Evolutionary conservation across 2,329 filamentous ascomycete species (phyloP).

Genomic region (Neurospora crassa): DNA sequence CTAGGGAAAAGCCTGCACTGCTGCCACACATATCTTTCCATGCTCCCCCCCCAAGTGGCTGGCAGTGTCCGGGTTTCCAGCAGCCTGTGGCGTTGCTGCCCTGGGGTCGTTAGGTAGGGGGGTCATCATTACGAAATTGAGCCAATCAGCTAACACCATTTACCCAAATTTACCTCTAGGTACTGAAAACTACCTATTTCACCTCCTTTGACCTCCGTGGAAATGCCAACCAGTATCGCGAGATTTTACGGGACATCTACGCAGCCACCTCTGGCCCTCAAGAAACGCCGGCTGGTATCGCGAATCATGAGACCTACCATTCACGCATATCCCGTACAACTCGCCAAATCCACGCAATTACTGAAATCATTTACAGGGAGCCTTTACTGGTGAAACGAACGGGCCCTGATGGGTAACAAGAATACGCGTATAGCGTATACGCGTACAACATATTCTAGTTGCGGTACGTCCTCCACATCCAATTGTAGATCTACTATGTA

Average conservation of each 20-base stretch:
- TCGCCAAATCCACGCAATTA: not conserved
- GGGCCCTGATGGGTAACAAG: not conserved
- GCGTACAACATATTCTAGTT: not conserved
- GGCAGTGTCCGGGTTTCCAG: too few species aligned
- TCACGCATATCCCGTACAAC: not conserved
- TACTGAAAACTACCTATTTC: not conserved
- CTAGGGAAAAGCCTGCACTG: too few species aligned
- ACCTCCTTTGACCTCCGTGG: not conserved
- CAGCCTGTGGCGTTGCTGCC: too few species aligned
- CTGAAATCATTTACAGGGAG: not conserved
- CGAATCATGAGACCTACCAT: not conserved
- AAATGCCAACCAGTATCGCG: not conserved
- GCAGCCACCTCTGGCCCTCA: too few species aligned
- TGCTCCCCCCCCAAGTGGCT: too few species aligned
- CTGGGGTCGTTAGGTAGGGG: too few species aligned
- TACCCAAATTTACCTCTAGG: not conserved
- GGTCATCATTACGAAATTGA: too few species aligned
- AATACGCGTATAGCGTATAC: not conserved
- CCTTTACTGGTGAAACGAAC: not conserved
- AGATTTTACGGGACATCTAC: too few species aligned
- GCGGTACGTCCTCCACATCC: too few species aligned
- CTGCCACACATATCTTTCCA: too few species aligned
- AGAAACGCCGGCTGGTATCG: not conserved
- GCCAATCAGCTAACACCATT: not conserved
- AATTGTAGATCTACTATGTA: too few species aligned